Base-by-base conservation (phyloP, 2,329 filamentous ascomycete genomes). In the Teratosphaeria destructans region DNA sequence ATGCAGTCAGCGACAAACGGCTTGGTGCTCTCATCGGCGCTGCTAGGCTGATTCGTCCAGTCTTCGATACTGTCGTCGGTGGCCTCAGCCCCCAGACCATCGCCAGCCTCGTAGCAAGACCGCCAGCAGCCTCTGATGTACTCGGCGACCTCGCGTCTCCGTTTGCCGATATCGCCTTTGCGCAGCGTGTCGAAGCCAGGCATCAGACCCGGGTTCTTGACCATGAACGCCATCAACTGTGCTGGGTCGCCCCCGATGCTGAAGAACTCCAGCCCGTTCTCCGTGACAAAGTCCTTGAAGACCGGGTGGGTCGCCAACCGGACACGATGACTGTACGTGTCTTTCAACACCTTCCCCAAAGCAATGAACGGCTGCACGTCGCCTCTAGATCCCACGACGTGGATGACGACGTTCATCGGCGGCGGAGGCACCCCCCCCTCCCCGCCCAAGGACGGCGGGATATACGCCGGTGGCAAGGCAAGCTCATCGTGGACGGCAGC, bases 51-150 rank as follows among this genome's bases (percentile, higher is more conserved):
- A n/a, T 62, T 60, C 35, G 67, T 76, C 76, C 76, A 77, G 55
- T 78, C 76, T 61, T 84, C 81, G 12, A 85, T 70, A 5, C 79
- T 72, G 11, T 71, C 64, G 60, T 73, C 70, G 12, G 66, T 66
- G 6, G 67, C 71, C 54, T 66, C 67, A 8, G 68, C 63, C 1
- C 72, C 71, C 71, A 78, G 65, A 0, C 89, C 89, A 68, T 93
- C 81, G 1, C 89, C 89, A 5, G 86, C 82, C 73, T 95, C 88
- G 64, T 90, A 86, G 70, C 90, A 95, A 0, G 89, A 90, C 66
- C 86, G 80, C 92, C 91, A 96, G 67, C 89, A 94, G 0, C 91
- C 90, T 27, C 87, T 77, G n/a, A 96, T 76, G 62, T 94, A 92
- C 61, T 90, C 82, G 60, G 85, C 84, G 62, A 95, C 90, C 16